phyloP scores from a whole-genome alignment of 129 eudicot species.

The Escallonia rubra region DNA sequence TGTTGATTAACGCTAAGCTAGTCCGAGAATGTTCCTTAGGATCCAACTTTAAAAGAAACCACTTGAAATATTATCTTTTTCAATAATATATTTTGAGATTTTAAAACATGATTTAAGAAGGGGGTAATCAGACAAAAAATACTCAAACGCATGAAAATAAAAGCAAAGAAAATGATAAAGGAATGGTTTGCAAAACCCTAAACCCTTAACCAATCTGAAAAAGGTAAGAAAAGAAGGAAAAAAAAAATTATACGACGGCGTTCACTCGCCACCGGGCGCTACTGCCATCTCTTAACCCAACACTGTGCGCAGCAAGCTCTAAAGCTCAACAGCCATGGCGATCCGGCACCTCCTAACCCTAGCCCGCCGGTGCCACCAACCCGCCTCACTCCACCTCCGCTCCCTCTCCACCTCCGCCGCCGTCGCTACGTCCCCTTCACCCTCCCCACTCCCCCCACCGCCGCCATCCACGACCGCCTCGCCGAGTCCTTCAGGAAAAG shows the following conservation, averaged over 20 bases:
- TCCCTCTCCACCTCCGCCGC: conserved; percentile 37
- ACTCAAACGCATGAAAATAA: too few species aligned
- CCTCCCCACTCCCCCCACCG: conserved; percentile 58
- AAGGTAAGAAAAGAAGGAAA: too few species aligned
- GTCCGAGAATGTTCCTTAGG: too few species aligned
- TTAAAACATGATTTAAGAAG: too few species aligned
- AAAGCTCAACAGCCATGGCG: conserved; percentile 47
- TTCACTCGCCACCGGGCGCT: background rate
- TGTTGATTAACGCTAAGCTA: too few species aligned
- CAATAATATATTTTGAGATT: too few species aligned
- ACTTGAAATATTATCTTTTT: too few species aligned
- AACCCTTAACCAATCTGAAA: background rate
- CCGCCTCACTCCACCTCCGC: conserved; percentile 11
- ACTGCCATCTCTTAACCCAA: background rate
- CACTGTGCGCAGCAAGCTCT: conserved; percentile 17
- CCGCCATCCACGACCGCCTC: conserved; percentile 78
- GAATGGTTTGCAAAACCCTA: background rate
- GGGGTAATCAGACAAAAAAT: too few species aligned
- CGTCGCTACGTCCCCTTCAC: conserved; percentile 21
- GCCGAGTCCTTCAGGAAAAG: conserved; percentile 58
- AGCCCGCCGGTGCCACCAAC: conserved; percentile 39
- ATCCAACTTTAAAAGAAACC: too few species aligned
- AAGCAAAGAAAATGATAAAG: too few species aligned
- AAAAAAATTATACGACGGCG: background rate
- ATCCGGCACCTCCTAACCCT: conserved; percentile 63